Base-by-base conservation (phyloP, 2,329 filamentous ascomycete species). In the Cytospora chrysosperma region DNA sequence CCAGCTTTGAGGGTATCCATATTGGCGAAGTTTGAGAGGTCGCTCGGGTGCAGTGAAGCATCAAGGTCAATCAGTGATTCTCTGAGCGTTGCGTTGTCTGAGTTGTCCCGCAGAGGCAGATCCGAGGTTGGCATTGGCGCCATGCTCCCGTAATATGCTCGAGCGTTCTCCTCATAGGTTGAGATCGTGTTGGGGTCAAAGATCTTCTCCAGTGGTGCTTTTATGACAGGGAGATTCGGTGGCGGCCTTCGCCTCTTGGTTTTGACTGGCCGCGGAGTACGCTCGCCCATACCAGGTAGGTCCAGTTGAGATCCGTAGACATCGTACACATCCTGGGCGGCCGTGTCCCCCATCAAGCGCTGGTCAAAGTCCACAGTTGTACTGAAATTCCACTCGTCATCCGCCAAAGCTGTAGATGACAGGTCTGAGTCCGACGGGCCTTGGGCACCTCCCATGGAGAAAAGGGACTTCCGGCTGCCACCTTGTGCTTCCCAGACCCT, bases 401-500 rank as follows among this genome's bases (percentile, higher is more conserved):
- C 81, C 19, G 80, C 78, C 65, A 82, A 70, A 0, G 77, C 77
- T 1, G 78, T 78, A 3, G 79, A 77, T 1, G 75, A 73, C 21
- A 81, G 69, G 28, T 82, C 79, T 17, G 76, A 70, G 54, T 76
- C 76, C 1, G 75, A 75, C 15, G 81, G 78, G 1, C 78, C 82
- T 67, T 86, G 84, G 2, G 85, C 86, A 63, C 86, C 87, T 26
- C 83, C 83, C 3, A 80, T 75, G 7, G 81, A 81, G 67, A 89
- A 89, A 0, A 89, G 77, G 19, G 87, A 89, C 67, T 84, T 85
- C 53, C 91, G 84, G 68, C 85, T 86, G 30, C 90, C 90, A 27
- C 91, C 91, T 68, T 86, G 83, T 9, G 87, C 83, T 73, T 93
- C 90, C 91, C 91, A 94, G 24, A 88, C 72, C 71, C 87, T 88